Evolutionary conservation across 352 stramenopile genomes (phyloP), one percentile per base, ranked within the genome.

Genomic region (Phytophthora rubi): DNA sequence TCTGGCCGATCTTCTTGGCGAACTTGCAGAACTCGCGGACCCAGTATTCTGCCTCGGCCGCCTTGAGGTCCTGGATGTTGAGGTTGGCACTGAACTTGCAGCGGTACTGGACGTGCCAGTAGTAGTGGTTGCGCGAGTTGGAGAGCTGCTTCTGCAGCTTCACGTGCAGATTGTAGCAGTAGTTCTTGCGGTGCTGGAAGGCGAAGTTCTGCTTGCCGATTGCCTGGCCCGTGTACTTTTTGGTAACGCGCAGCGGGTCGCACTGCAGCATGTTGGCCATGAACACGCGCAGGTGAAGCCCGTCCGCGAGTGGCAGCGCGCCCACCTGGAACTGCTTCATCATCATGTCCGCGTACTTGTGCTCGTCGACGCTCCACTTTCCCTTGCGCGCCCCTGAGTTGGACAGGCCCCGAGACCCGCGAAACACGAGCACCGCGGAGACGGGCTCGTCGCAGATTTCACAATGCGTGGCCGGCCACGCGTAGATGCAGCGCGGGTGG

Each of bases 301-400:
- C 85, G 51, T 88, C 75, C 0, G 81, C 79, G 28, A 95, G 82
- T 18, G 85, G 87, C 60, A 93, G 58, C 10, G 79, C 77, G 52
- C 87, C 84, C 57, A 90, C 68, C 60, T 93, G 82, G 63, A 95
- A 95, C 73, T 92, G 82, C 65, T 89, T 91, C 82, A 92, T 92
- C 65, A 95, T 81, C 66, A 91, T 81, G 72, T 91, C 85, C 42
- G 85, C 86, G 77, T 93, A 93, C 62, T 91, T 89, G 70, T 90
- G 80, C 55, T 95, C 87, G 62, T 89, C 83, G 2, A 76, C 74
- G 55, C 77, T 83, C 87, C 87, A 93, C 75, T 93, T 93, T 60
- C 85, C 85, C 70, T 90, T 93, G 70, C 85, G 85, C 62, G 58
- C 69, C 66, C 76, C 83, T 52, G 73, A 66, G 70, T 89, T 90